Percentiles rank a stretch among this genome's conserved stretches.
phyloP scores from a whole-genome alignment of 257 asterid genomes.

The Forsythia viridissima region DNA sequence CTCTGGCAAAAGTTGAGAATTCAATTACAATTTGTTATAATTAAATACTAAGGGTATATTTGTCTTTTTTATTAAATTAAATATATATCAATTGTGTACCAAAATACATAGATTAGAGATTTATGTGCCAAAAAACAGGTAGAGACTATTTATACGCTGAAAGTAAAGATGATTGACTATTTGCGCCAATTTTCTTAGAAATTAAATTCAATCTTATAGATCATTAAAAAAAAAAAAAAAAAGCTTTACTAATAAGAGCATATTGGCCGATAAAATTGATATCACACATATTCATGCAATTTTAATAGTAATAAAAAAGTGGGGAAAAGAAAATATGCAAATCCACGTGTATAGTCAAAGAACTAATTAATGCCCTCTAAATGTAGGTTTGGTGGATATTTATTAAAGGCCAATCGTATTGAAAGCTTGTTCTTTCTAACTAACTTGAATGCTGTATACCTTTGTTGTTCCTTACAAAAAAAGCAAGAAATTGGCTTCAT shows the following conservation, averaged over 20 bases:
- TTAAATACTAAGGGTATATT: no score
- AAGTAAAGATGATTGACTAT: no score
- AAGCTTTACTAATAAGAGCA: not conserved
- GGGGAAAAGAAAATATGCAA: not conserved
- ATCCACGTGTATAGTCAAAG: not conserved
- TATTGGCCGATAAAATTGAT: not conserved
- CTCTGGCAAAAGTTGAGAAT: no score
- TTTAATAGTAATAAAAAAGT: not conserved
- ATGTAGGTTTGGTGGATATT: slow-evolving; percentile 31
- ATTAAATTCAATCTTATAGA: not conserved
- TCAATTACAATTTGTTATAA: no score
- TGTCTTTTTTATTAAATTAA: no score
- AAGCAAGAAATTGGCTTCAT: slow-evolving; percentile 25
- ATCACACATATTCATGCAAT: not conserved
- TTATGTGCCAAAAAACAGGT: no score
- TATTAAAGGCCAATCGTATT: slow-evolving; percentile 19
- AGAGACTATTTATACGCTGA: no score
- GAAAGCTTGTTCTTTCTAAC: slow-evolving; percentile 18
- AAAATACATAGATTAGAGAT: no score
- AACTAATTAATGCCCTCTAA: slow-evolving; percentile 20
- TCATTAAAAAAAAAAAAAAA: not conserved
- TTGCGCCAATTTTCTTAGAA: no score
- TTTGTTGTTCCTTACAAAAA: slow-evolving; percentile 20
- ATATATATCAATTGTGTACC: no score
- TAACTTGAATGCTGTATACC: slow-evolving; percentile 27